A percentile compares a stretch with the other conserved stretches of the same genome.
These are phyloP conservation scores for Fusarium luffae DNA, from an alignment of 2,329 filamentous ascomycete genomes.

Conservation along the genomic window DNA sequence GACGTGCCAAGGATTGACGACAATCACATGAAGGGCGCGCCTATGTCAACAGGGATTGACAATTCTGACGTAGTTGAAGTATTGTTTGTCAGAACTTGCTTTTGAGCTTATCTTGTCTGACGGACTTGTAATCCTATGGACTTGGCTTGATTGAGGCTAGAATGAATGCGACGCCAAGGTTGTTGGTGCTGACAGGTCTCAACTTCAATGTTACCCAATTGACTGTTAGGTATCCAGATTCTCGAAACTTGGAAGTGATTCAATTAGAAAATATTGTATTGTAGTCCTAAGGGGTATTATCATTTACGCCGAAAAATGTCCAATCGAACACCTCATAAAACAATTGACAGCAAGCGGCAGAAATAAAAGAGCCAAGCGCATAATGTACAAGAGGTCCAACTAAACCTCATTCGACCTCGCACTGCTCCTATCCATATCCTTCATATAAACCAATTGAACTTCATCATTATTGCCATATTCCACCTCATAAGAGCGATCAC, in stretches of 20 bases:
- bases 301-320: neutral
- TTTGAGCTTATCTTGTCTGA: neutral
- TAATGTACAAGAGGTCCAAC: neutral
- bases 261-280: neutral
- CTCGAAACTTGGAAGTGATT: neutral
- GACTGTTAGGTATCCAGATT: no score
- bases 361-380: neutral
- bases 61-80: neutral
- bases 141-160: neutral
- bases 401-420: slow-evolving; percentile 3
- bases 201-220: no score
- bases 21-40: slow-evolving; percentile 1
- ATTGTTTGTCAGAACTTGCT: neutral
- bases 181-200: neutral
- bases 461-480: slow-evolving; percentile 51
- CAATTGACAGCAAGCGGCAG: neutral
- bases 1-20: no score
- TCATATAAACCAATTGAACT: slow-evolving; percentile 47
- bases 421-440: slow-evolving; percentile 41
- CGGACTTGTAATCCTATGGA: neutral
- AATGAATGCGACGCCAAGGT: neutral
- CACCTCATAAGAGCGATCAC: slow-evolving; percentile 51
- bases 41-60: neutral
- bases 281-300: neutral
- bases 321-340: neutral